Evolutionary conservation across 129 eudicot genomes (phyloP).

Genomic region (Flaveria bidentis): DNA sequence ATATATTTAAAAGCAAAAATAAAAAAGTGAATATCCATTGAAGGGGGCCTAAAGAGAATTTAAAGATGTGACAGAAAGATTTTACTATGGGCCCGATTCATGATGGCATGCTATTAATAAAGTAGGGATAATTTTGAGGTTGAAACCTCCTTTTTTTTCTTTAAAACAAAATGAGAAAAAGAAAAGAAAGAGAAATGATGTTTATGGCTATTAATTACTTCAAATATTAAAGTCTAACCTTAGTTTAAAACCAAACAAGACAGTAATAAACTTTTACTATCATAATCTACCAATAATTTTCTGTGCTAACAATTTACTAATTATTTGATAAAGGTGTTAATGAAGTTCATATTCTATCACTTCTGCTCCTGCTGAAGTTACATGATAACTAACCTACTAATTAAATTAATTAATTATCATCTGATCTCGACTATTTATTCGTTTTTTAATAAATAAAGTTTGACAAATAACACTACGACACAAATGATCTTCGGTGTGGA

Average conservation of each 20-base stretch:
- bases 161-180: not conserved
- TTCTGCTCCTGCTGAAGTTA: not conserved
- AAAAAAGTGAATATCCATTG: slow-evolving; percentile 24
- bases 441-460: not conserved
- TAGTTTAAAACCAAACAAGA: not conserved
- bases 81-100: slow-evolving; percentile 31
- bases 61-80: slow-evolving; percentile 45
- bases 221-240: not conserved
- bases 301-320: not conserved
- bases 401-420: not conserved
- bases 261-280: not conserved
- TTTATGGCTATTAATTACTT: not conserved
- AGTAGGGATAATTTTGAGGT: slow-evolving; percentile 43
- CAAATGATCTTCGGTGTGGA: not conserved
- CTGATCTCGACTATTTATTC: not conserved
- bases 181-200: not conserved
- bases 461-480: not conserved
- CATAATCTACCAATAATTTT: not conserved
- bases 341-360: not conserved
- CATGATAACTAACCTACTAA: not conserved
- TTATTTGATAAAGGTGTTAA: not conserved
- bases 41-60: slow-evolving; percentile 45
- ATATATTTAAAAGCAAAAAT: not conserved
- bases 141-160: slow-evolving; percentile 22
- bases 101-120: slow-evolving; percentile 43